phyloP scores from a whole-genome alignment of 2,329 filamentous ascomycete species.

The Lasiodiplodia gonubiensis region DNA sequence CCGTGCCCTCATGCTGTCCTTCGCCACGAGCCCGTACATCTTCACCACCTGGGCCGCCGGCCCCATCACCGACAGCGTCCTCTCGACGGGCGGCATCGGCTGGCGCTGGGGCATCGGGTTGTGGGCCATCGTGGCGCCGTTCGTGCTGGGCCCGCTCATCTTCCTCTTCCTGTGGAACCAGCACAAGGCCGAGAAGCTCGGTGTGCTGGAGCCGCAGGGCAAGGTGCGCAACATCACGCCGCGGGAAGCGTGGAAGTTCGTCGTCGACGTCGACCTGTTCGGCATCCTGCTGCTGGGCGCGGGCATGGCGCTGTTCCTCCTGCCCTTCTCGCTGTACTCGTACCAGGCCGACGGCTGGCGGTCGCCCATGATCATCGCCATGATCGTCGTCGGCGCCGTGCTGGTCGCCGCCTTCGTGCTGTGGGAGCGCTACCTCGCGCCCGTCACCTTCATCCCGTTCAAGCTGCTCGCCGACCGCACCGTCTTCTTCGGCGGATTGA shows the following conservation, averaged over 20 bases:
- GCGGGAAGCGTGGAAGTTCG: background rate
- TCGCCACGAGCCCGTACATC: conserved; percentile 41
- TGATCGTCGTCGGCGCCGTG: conserved; percentile 45
- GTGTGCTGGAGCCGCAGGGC: background rate
- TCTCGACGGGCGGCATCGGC: conserved; percentile 54
- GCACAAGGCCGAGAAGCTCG: conserved; percentile 58
- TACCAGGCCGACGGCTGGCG: conserved; percentile 43
- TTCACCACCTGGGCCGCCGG: conserved; percentile 42
- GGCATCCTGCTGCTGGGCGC: conserved; percentile 55
- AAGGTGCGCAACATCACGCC: conserved; percentile 17
- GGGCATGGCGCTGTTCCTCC: conserved; percentile 66
- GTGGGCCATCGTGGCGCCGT: conserved; percentile 68
- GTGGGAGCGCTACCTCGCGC: conserved; percentile 47
- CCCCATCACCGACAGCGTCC: conserved; percentile 42
- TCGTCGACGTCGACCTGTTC: background rate
- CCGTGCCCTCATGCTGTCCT: conserved; percentile 67
- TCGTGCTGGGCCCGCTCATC: conserved; percentile 66
- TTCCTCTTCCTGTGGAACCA: conserved; percentile 64
- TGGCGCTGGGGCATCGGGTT: conserved; percentile 73
- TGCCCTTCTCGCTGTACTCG: conserved; percentile 60
- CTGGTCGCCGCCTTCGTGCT: conserved; percentile 46
- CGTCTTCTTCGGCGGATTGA: conserved; percentile 63
- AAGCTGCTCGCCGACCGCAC: conserved; percentile 56
- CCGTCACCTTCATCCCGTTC: conserved; percentile 51
- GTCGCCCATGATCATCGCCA: conserved; percentile 47